Evolutionary conservation across 1,284 basidiomycete genomes (phyloP), one percentile per base, ranked within the genome.

Genomic region (Moniliella sp.): DNA sequence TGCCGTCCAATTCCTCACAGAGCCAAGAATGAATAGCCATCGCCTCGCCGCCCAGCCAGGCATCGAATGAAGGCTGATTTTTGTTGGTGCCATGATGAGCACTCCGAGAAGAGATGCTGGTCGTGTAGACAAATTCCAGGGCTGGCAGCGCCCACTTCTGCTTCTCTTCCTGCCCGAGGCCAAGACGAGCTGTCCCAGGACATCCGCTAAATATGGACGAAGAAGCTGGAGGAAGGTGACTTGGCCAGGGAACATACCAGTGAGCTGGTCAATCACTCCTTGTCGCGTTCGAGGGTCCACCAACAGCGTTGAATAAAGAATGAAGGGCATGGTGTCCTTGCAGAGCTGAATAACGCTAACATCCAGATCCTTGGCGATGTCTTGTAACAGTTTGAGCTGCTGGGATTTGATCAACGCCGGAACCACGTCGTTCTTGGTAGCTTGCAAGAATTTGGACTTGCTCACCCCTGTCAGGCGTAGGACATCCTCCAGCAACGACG

Each of bases 21-120:
- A 53, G 36, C 51, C 51, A 57, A 4, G 50, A 43, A 9, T 53
- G 45, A n/a, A 58, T 41, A 5, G 50, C 52, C 1, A 56, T 44
- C 19, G 51, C 49, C 30, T 58, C 50, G 25, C 43, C 42, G 19
- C 39, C 42, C 18, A 56, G 36, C 27, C 51, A 51, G 1, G 15
- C 23, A 7, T 43, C 43, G 12, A 54, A 37, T 15, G 35, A 34
- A 10, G 26, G 25, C 11, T 33, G 9, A 15, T 26, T 4, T 28
- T 19, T 36, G 38, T n/a, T 36, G n/a, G n/a, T n/a, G n/a, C n/a
- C n/a, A n/a, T n/a, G n/a, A n/a, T n/a, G n/a, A n/a, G n/a, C n/a
- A n/a, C n/a, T n/a, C n/a, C n/a, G n/a, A n/a, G n/a, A n/a, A n/a
- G n/a, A n/a, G n/a, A n/a, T n/a, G n/a, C n/a, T 30, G 2, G 40